phyloP scores from a whole-genome alignment of 371 early-diverging fungal species.

The Mucor plumbeus region DNA sequence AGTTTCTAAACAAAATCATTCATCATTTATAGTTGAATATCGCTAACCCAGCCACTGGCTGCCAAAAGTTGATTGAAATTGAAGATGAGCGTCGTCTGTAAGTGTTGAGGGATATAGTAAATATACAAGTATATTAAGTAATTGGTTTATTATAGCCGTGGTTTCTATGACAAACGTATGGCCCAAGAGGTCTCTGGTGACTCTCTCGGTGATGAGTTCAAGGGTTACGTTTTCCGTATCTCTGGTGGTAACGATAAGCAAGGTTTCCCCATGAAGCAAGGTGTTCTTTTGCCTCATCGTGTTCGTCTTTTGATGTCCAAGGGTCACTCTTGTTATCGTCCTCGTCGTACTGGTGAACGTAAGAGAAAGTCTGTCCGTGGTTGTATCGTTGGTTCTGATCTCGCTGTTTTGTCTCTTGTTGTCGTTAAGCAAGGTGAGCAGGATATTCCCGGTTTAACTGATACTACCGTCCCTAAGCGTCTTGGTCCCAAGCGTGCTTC shows the following conservation, averaged over 20 bases:
- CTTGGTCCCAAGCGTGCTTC: constrained; percentile 99
- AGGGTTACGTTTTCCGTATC: constrained; percentile 98
- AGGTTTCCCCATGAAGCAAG: constrained; percentile 99
- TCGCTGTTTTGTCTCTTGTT: constrained; percentile 93
- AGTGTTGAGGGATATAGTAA: constrained; percentile 35
- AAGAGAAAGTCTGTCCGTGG: constrained; percentile 99
- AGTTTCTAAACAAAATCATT: neutral
- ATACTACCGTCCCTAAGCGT: constrained; percentile 91
- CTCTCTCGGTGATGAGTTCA: constrained; percentile 97
- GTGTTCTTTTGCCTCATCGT: constrained; percentile 94
- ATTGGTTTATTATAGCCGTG: constrained; percentile 67
- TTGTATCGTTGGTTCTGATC: constrained; percentile 97
- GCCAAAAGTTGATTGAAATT: constrained; percentile 96
- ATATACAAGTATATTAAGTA: neutral
- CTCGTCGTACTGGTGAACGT: constrained; percentile 97
- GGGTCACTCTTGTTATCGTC: constrained; percentile 99
- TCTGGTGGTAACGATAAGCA: constrained; percentile 99
- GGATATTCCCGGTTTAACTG: constrained; percentile 97
- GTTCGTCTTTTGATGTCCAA: constrained; percentile 94
- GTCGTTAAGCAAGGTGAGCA: constrained; percentile 97
- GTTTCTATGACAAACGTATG: constrained; percentile 98
- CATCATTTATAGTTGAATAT: constrained; percentile 82
- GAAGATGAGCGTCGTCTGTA: constrained; percentile 93
- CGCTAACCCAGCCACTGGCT: constrained; percentile 96
- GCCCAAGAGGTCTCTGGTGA: constrained; percentile 97